Base-by-base conservation (phyloP, 2,329 filamentous ascomycete species). In the Dactylellina drechsleri region DNA sequence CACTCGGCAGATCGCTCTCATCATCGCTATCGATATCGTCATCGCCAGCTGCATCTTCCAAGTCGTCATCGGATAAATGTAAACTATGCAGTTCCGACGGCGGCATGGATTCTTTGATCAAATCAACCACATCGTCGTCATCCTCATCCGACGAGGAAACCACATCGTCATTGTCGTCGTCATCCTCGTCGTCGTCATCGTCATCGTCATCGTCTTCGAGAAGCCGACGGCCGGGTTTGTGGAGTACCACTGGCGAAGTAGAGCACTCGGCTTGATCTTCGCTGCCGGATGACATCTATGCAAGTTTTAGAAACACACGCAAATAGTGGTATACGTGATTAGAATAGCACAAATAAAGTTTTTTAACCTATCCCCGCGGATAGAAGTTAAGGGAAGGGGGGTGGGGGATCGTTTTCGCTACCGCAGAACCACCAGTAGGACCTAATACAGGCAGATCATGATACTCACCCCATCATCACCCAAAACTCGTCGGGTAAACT, bases 71-170 rank as follows among this genome's bases (percentile, higher is more conserved):
- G 4, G 72, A 76, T 28, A 76, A 50, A 53, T 74, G 70, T 20
- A 74, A 57, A 45, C 68, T 73, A 28, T 76, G 72, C 23, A 76
- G 57, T 52, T 76, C 72, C 16, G 61, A 65, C 8, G 56, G 65
- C 41, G 62, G 62, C 61, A 76, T 71, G 18, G 59, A 65, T 40
- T 71, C 72, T 54, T 76, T 76, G 13, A 76, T 70, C 54, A 76
- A 40, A 60, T 76, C 66, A 16, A 76, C 66, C 7, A 76, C 72
- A 57, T 70, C 66, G 36, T 76, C 72, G 23, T 76, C 72, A 66
- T 76, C 71, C 5, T 76, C 71, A 45, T 74, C 72, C 12, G 65
- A 67, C 23, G 65, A 70, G 10, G 58, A 65, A 26, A 67, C 66
- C 12, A 66, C 72, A 49, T 71, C 41, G 20, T 61, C 66, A 16